Evolutionary conservation across 129 eudicot species (phyloP), one percentile per base, ranked within the genome.

Genomic region (Heracleum sosnowskyi): DNA sequence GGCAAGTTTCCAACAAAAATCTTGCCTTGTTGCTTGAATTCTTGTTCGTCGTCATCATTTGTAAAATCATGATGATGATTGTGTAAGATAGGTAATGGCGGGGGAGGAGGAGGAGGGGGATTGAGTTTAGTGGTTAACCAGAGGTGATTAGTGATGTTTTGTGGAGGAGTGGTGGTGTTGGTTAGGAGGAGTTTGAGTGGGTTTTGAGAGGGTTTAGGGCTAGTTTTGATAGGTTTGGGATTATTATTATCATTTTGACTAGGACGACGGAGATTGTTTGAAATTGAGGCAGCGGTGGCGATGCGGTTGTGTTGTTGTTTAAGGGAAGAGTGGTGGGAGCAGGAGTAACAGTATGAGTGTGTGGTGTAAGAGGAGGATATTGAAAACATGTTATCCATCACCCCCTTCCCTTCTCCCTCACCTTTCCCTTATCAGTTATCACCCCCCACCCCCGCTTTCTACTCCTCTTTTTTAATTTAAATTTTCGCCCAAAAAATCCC

Each of bases 1-100:
- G 98, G 98, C 53, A 94, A 86, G 80, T 94, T 94, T 22, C 97
- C 97, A 16, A 94, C 91, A 80, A 91, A 94, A 18, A 94, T 90
- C 78, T 94, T 94, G 45, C 98, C 97, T 45, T 84, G 81, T 49
- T 94, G 92, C 73, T 85, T 81, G 42, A 83, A 86, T 57, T 89
- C 93, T 34, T 74, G 18, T 75, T n/a, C n/a, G n/a, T n/a, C n/a
- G n/a, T n/a, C n/a, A n/a, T n/a, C n/a, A n/a, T n/a, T n/a, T n/a
- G n/a, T n/a, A n/a, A n/a, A n/a, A n/a, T n/a, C n/a, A n/a, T n/a
- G n/a, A n/a, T n/a, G n/a, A n/a, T n/a, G n/a, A n/a, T n/a, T n/a
- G n/a, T n/a, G n/a, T n/a, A n/a, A n/a, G n/a, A n/a, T n/a, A n/a
- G n/a, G n/a, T n/a, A n/a, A n/a, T n/a, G n/a, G n/a, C n/a, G n/a